Evolutionary conservation across 495 filamentous ascomycete genomes (phyloP), one percentile per base, ranked within the genome.

Genomic region (Pseudoneurospora amorphoporcata): DNA sequence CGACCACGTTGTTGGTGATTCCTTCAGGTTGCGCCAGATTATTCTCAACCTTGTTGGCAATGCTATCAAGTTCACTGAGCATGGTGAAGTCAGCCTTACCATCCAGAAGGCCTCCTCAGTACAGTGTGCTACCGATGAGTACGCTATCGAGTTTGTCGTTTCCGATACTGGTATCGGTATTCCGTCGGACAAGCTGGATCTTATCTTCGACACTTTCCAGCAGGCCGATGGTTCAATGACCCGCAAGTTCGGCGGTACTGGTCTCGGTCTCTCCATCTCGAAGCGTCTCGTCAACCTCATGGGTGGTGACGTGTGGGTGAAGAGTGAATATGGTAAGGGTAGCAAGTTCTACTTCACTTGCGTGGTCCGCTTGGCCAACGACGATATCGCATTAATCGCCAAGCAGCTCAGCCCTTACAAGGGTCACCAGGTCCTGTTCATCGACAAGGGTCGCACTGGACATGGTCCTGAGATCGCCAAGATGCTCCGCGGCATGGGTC

Each of bases 131-230:
- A 84, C 86, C 35, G 89, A 91, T 74, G 92, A 97, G 79, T 97
- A 96, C 77, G 92, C 94, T 16, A 95, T 98, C 78, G 93, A 98
- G 80, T 98, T 99, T 82, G 92, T 94, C 19, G 95, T 99, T 43
- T 92, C 93, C 3, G 95, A 99, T 79, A 99, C 96, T 35, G 95
- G 95, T 70, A 99, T 99, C 78, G 95, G 95, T 76, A 98, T 99
- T 73, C 93, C 95, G 78, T 87, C 90, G 69, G 95, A 98, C 79
- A 99, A 99, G 83, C 88, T 98, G 37, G 94, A 98, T 80, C 83
- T 98, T 72, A 99, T 99, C 80, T 99, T 99, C 79, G 95, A 98
- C 81, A 99, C 95, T 16, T 99, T 99, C 90, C 96, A 97, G 78
- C 95, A 99, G 83, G 95, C 95, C 10, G 95, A 99, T 83, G 95